These are phyloP conservation scores for Monosporozyma aquatica DNA, from an alignment of 805 yeast species.

Conservation along the genomic window DNA sequence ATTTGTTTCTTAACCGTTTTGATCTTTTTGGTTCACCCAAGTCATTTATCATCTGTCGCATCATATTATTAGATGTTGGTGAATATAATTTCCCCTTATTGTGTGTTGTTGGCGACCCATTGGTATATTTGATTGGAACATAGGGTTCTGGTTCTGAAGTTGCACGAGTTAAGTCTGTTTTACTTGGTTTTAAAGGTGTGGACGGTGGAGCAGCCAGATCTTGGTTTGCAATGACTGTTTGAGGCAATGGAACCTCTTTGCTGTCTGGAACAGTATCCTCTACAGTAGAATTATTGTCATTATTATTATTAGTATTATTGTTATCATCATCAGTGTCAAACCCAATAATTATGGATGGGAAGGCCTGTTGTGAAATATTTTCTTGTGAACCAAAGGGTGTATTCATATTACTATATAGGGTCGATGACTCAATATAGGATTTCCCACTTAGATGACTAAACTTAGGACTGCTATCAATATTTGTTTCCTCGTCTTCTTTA, in stretches of 20 bases:
- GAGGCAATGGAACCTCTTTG: no score
- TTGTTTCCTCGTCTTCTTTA: slow-evolving; percentile 27
- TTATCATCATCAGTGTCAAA: slow-evolving; percentile 9
- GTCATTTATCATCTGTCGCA: not conserved
- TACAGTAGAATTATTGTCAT: no score
- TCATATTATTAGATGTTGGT: not conserved
- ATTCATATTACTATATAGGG: not conserved
- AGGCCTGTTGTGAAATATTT: slow-evolving; percentile 10
- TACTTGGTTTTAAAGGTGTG: not conserved
- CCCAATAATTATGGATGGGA: slow-evolving; percentile 22
- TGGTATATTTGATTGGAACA: not conserved
- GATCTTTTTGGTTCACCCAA: slow-evolving; percentile 27
- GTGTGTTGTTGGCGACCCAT: not conserved
- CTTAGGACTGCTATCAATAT: not conserved
- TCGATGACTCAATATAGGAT: not conserved
- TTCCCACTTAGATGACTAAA: not conserved
- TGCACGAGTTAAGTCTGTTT: not conserved
- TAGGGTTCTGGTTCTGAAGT: slow-evolving; percentile 2
- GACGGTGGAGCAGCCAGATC: not conserved
- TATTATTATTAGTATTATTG: not conserved
- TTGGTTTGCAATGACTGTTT: no score
- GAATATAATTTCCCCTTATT: not conserved
- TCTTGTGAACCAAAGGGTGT: slow-evolving; percentile 2
- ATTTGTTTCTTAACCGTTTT: slow-evolving; percentile 34
- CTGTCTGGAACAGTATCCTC: no score